phyloP scores from a whole-genome alignment of 179 eudicot genomes.

The Silene noctiflora region DNA sequence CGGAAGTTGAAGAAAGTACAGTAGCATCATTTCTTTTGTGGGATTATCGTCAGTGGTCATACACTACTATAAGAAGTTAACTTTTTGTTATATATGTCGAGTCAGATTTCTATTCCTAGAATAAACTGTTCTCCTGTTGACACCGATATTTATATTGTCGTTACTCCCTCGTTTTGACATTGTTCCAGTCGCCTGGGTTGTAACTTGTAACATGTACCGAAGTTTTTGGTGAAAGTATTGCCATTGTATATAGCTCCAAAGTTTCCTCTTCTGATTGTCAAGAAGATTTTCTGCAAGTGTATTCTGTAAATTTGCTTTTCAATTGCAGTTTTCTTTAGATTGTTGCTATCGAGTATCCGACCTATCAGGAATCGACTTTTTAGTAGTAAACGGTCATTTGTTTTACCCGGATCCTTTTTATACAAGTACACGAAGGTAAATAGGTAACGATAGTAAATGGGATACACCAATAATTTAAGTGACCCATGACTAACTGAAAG shows the following conservation, averaged over 20 bases:
- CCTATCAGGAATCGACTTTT: not conserved
- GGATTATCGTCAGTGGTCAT: not conserved
- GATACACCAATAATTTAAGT: not conserved
- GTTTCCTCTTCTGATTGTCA: not conserved
- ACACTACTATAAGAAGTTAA: slow-evolving; percentile 10
- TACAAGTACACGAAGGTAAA: too few species aligned
- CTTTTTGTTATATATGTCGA: not conserved
- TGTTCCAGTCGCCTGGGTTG: not conserved
- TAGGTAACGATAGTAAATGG: too few species aligned
- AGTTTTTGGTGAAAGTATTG: not conserved
- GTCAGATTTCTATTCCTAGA: slow-evolving; percentile 2
- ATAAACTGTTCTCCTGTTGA: slow-evolving; percentile 13
- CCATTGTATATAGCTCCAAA: slow-evolving; percentile 25
- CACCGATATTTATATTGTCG: slow-evolving; percentile 8
- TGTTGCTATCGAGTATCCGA: not conserved
- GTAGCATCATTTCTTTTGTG: not conserved
- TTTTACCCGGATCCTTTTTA: too few species aligned
- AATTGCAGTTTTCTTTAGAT: not conserved
- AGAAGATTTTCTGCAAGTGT: not conserved
- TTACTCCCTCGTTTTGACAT: not conserved
- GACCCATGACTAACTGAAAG: not conserved
- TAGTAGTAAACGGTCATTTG: not conserved
- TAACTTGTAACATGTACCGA: not conserved
- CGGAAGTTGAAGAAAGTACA: slow-evolving; percentile 13
- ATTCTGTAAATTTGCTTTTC: not conserved